These are phyloP conservation scores for Diaporthe citri DNA, from an alignment of 2,329 filamentous ascomycete species.

Conservation along the genomic window DNA sequence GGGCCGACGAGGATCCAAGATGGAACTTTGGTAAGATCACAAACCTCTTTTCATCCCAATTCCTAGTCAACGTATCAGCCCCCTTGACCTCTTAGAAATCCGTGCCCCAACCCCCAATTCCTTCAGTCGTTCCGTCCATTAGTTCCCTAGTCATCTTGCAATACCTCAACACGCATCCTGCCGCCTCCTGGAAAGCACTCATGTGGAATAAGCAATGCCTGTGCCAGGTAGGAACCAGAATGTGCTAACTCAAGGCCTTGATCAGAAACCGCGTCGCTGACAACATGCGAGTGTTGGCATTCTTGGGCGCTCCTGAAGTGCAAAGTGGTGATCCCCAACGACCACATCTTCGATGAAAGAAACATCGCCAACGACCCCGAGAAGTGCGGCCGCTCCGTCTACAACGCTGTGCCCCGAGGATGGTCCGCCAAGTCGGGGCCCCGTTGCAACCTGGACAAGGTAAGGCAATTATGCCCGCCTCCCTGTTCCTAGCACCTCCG, in stretches of 20 bases:
- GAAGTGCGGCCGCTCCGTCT: not conserved
- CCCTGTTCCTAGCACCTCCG: too few species aligned
- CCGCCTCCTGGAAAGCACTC: too few species aligned
- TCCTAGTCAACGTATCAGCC: too few species aligned
- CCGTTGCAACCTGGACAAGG: not conserved
- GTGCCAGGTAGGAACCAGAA: too few species aligned
- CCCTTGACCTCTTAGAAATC: too few species aligned
- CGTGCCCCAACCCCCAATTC: too few species aligned
- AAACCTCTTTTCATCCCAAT: too few species aligned
- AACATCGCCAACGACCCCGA: not conserved
- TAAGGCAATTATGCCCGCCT: not conserved
- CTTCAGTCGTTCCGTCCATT: too few species aligned
- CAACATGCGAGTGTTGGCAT: not conserved
- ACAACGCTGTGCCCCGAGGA: not conserved
- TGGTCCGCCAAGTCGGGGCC: not conserved
- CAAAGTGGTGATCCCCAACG: not conserved
- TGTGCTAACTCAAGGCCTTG: not conserved
- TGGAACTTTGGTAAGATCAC: constrained; percentile 12
- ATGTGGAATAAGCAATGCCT: too few species aligned
- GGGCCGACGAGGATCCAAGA: not conserved
- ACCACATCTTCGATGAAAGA: constrained; percentile 8
- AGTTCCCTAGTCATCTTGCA: too few species aligned
- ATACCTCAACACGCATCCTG: too few species aligned
- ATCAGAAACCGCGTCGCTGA: not conserved
- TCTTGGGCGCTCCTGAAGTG: not conserved